Evolutionary conservation across 2,329 filamentous ascomycete genomes (phyloP).

Genomic region (Epichloe coenophiala): DNA sequence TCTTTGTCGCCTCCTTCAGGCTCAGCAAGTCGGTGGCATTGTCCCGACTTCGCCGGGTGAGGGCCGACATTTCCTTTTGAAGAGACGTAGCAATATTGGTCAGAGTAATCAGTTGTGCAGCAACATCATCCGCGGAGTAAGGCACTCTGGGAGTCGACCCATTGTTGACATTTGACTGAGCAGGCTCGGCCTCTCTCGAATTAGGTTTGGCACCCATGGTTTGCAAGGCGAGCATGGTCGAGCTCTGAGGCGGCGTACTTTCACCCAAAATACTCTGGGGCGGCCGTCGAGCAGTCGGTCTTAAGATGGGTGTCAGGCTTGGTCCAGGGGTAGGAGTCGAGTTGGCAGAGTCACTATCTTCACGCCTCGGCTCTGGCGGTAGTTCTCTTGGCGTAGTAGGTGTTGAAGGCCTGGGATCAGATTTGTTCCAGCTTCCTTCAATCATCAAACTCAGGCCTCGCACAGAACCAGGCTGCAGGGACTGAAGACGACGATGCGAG

Average conservation of each 20-base stretch:
- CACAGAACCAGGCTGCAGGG: conserved; percentile 63
- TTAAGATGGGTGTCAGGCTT: conserved; percentile 43
- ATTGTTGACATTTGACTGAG: conserved; percentile 47
- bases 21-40: conserved; percentile 92
- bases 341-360: conserved; percentile 27
- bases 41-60: conserved; percentile 88
- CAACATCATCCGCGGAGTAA: conserved; percentile 45
- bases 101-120: conserved; percentile 70
- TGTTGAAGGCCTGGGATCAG: conserved; percentile 29
- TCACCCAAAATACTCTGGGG: conserved; percentile 75
- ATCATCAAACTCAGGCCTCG: conserved; percentile 74
- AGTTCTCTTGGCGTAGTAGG: conserved; percentile 20
- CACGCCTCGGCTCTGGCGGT: conserved; percentile 21
- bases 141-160: conserved; percentile 36
- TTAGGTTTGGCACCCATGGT: conserved; percentile 51
- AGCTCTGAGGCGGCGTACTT: conserved; percentile 78
- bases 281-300: conserved; percentile 45
- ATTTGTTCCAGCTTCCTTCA: conserved; percentile 43
- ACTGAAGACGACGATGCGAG: conserved; percentile 71
- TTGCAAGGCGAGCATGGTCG: conserved; percentile 86
- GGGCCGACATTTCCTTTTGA: conserved; percentile 83
- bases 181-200: conserved; percentile 25
- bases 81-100: conserved; percentile 80
- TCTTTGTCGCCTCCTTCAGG: conserved; percentile 86
- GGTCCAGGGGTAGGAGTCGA: conserved; percentile 33